Evolutionary conservation across 495 filamentous ascomycete species (phyloP), one percentile per base, ranked within the genome.

Genomic region (Penicillium flavigenum): DNA sequence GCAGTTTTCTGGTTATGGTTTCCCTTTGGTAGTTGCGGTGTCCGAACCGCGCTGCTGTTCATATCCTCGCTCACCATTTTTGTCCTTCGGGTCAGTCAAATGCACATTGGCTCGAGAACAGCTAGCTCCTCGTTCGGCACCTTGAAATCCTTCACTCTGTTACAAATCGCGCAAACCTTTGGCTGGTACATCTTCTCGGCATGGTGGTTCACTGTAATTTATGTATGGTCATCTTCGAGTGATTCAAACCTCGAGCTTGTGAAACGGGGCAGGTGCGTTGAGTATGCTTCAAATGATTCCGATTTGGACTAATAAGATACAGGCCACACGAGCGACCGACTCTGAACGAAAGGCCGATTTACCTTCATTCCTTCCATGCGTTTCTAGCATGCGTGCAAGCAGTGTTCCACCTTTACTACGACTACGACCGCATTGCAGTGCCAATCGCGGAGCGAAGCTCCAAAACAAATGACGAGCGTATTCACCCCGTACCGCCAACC

Each of bases 281-380:
- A 52, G 11, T 47, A 8, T 20, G 4, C 24, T 22, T 16, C 16
- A 51, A 31, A 41, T 26, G 5, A n/a, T 7, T 10, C 19, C 20
- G 24, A 41, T 26, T 38, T 29, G 46, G 54, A 34, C 58, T 68
- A 56, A 68, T 44, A 3, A 16, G 6, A 56, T 53, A 16, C 39
- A 84, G 79, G 41, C 66, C 72, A 19, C 79, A 88, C 54, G 91
- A 94, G 68, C 81, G 93, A 16, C 77, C 86, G 14, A 81, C 82
- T n/a, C 71, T 97, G 58, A 98, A 98, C 68, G 94, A 98, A 72
- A 79, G 88, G 60, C 84, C 90, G 1, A 79, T 98, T 32, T 96
- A 91, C 70, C 76, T 97, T 17, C 84, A 88, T 9, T 83, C 83
- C 42, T 82, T 87, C 62, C 81, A 92, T 54, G 58, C 89, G 6